These are phyloP conservation scores for Globisporangium paroecandrum DNA, from an alignment of 352 stramenopile species.

Conservation along the genomic window DNA sequence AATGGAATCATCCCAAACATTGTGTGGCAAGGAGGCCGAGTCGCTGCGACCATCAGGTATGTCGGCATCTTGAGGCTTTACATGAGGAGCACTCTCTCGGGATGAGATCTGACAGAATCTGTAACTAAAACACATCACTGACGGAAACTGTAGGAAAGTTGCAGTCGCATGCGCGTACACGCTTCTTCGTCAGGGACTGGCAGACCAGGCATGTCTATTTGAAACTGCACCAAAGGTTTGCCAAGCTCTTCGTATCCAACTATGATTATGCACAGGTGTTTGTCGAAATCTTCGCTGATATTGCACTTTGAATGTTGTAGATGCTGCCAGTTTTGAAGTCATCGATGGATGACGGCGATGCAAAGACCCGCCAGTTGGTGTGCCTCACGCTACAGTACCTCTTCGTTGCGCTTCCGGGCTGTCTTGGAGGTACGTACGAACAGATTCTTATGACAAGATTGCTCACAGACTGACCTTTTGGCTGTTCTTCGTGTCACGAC, in stretches of 20 bases:
- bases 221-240: constrained; percentile 71
- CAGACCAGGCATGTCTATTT: constrained; percentile 78
- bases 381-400: constrained; percentile 87
- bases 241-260: neutral
- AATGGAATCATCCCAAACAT: constrained; percentile 88
- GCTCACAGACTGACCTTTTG: neutral
- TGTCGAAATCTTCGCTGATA: neutral
- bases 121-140: neutral
- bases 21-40: constrained; percentile 83
- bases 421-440: constrained; percentile 53
- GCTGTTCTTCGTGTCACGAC: constrained; percentile 7
- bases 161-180: constrained; percentile 85
- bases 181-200: constrained; percentile 67
- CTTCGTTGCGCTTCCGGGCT: constrained; percentile 76
- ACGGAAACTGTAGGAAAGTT: constrained; percentile 63
- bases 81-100: neutral
- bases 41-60: constrained; percentile 83
- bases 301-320: constrained; percentile 23
- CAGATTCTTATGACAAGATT: neutral
- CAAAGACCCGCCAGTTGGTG: constrained; percentile 85
- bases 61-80: neutral
- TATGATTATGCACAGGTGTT: neutral
- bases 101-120: neutral
- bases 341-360: constrained; percentile 84
- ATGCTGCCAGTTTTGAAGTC: constrained; percentile 88